Evolutionary conservation across 371 early-diverging fungal genomes (phyloP), one percentile per base, ranked within the genome.

Genomic region (Massospora cicadina): DNA sequence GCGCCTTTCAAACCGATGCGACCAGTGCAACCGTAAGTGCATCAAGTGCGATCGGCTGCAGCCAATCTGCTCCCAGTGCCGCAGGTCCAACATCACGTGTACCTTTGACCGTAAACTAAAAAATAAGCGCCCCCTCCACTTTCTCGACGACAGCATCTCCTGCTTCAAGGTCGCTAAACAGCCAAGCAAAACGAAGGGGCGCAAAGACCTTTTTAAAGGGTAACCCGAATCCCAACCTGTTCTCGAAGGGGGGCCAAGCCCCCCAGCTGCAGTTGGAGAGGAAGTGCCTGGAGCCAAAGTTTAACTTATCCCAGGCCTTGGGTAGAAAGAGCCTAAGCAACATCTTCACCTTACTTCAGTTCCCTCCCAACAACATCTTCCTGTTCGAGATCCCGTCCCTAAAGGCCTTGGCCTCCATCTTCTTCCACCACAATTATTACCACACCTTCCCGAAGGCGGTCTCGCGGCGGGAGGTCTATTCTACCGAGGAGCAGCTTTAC

Each of bases 1-100:
- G n/a, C n/a, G n/a, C n/a, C n/a, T n/a, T n/a, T 43, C 56, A 54
- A 68, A 57, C 57, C 57, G 57, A 27, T 1, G 56, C 28, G 57
- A 57, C 21, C 57, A 57, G 21, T 57, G 57, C 28, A n/a, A 21
- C 57, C 23, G 28, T 12, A 57, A 27, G 28, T n/a, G 57, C 28
- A 57, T 57, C 10, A 57, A 57, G 28, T 57, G 57, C 26, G 57
- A 57, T 57, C 57, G 57, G 3, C 57, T 57, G 25, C 23, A 25
- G 28, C 57, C 57, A 57, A 21, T 12, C 26, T 57, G 57, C 26
- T 25, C 57, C 57, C 57, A 57, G 21, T 57, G 57, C 28, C 5
- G 3, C 21, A n/a, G 57, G 28, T 25, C 23, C 28, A 25, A n/a
- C 10, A 25, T 57, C 12, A 10, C 3, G 23, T 57, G 57, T 21